Conservation (phyloP, 139 green algal genomes). For the Monoraphidium neglectum region DNA sequence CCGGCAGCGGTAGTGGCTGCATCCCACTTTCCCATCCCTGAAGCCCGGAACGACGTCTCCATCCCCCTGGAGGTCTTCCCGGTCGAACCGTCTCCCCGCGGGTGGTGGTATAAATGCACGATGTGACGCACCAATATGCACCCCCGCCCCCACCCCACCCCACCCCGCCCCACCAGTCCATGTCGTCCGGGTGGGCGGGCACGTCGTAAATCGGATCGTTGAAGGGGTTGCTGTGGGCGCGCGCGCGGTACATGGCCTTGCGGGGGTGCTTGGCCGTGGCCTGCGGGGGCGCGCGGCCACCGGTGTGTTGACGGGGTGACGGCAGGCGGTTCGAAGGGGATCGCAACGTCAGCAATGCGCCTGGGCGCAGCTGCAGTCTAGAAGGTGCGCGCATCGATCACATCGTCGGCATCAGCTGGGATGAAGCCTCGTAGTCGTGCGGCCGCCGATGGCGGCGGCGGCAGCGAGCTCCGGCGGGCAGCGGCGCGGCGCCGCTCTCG, state of each 20-base stretch:
- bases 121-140: not conserved
- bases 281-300: not conserved
- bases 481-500: no score
- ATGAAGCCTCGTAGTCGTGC: no score
- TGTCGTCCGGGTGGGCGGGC: constrained; percentile 54
- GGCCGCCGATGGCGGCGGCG: no score
- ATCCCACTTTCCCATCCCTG: no score
- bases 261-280: constrained; percentile 38
- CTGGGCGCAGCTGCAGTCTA: no score
- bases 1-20: no score
- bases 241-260: constrained; percentile 89
- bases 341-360: no score
- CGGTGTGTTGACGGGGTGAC: not conserved
- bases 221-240: constrained; percentile 97
- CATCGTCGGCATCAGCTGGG: no score
- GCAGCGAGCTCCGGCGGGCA: no score
- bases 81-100: not conserved
- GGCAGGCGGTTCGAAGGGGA: not conserved
- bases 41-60: no score
- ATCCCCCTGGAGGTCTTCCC: no score
- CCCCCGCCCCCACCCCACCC: not conserved
- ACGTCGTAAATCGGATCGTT: constrained; percentile 85
- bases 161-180: constrained; percentile 69
- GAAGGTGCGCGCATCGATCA: no score
- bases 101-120: not conserved